Evolutionary conservation across 768 basidiomycete genomes (phyloP).

Genomic region (Amanita polypyramis): DNA sequence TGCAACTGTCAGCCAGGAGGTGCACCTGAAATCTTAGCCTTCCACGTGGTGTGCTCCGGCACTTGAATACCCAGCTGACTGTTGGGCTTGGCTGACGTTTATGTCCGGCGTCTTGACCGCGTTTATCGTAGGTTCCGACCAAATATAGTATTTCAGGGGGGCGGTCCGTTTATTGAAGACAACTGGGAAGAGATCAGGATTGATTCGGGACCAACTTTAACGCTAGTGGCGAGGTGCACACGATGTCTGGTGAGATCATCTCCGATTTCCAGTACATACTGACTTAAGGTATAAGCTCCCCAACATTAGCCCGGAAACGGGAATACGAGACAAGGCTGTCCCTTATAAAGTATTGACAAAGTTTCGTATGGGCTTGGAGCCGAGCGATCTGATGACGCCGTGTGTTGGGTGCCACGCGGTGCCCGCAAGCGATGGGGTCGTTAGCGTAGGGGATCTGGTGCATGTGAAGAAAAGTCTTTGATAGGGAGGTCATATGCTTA

Average conservation of each 20-base stretch:
- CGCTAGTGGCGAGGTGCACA: conserved; percentile 57
- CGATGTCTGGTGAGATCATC: conserved; percentile 54
- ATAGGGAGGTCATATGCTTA: neutral
- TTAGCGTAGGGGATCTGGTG: conserved; percentile 55
- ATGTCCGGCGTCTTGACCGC: conserved; percentile 6
- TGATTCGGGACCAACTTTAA: conserved; percentile 34
- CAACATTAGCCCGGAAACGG: conserved; percentile 58
- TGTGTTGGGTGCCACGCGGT: conserved; percentile 65
- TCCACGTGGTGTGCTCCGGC: too few relatives aligned
- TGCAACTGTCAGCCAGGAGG: neutral
- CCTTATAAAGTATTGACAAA: conserved; percentile 71
- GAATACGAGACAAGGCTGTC: conserved; percentile 58
- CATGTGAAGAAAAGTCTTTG: conserved; percentile 30
- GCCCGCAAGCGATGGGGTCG: conserved; percentile 35
- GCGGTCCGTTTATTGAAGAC: conserved; percentile 64
- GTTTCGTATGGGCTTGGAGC: conserved; percentile 54
- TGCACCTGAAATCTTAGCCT: too few relatives aligned
- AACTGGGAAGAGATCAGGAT: conserved; percentile 52
- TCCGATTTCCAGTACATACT: neutral
- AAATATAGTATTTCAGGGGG: conserved; percentile 63
- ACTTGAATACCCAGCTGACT: too few relatives aligned
- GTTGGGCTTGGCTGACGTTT: conserved; percentile 4
- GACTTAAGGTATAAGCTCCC: conserved; percentile 22
- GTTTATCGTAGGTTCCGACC: conserved; percentile 51
- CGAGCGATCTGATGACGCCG: conserved; percentile 33